These are phyloP conservation scores for Amanita muscaria DNA, from an alignment of 768 basidiomycete genomes.

Conservation along the genomic window DNA sequence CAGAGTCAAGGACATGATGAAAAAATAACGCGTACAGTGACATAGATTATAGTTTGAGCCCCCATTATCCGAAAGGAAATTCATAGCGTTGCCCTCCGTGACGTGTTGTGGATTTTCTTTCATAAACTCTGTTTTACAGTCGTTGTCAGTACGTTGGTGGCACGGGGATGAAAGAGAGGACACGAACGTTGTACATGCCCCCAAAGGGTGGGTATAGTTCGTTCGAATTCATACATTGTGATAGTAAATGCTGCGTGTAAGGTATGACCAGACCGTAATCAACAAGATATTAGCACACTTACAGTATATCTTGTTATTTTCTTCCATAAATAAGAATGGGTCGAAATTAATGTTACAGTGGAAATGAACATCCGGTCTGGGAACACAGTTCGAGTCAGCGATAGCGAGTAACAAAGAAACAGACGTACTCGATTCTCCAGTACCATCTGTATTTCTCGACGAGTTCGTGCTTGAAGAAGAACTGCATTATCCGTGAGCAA, in stretches of 20 bases:
- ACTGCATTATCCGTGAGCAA: constrained; percentile 22
- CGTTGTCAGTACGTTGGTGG: neutral
- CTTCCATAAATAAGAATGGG: constrained; percentile 68
- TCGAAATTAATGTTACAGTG: constrained; percentile 60
- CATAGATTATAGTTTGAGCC: constrained; percentile 65
- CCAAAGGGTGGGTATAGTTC: constrained; percentile 74
- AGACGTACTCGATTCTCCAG: constrained; percentile 63
- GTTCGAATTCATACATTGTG: constrained; percentile 64
- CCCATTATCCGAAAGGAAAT: constrained; percentile 45
- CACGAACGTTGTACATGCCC: constrained; percentile 48
- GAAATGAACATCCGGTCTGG: constrained; percentile 62
- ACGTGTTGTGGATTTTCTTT: constrained; percentile 45
- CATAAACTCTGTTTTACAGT: constrained; percentile 42
- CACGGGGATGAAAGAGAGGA: constrained; percentile 7
- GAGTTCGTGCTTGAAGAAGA: constrained; percentile 66
- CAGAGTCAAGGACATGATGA: neutral
- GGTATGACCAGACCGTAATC: neutral
- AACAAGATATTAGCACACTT: constrained; percentile 1
- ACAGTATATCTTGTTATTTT: constrained; percentile 62
- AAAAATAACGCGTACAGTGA: constrained; percentile 41
- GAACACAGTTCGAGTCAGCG: constrained; percentile 5
- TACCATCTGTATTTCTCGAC: constrained; percentile 65
- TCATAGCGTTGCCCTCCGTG: constrained; percentile 48
- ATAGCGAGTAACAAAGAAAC: too few relatives aligned
- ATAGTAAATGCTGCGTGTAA: constrained; percentile 54